Conservation (phyloP, 2,329 filamentous ascomycete genomes). For the Didymella glomerata region DNA sequence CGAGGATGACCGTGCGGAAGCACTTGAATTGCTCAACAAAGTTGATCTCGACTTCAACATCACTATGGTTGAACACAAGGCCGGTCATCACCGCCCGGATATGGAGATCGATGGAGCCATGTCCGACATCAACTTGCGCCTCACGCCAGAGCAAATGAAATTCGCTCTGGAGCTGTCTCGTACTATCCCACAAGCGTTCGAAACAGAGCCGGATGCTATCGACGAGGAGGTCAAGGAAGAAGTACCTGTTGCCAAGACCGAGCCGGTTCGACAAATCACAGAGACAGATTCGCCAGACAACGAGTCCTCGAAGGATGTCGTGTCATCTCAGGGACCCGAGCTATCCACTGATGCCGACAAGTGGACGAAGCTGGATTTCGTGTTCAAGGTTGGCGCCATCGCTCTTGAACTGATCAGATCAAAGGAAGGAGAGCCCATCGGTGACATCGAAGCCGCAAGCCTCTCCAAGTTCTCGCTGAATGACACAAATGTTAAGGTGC, state of each 20-base stretch:
- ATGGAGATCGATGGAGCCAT: constrained; percentile 90
- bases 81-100: constrained; percentile 81
- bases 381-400: constrained; percentile 88
- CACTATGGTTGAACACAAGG: constrained; percentile 86
- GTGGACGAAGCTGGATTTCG: constrained; percentile 93
- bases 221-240: constrained; percentile 79
- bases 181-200: constrained; percentile 87
- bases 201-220: constrained; percentile 71
- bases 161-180: constrained; percentile 87
- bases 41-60: constrained; percentile 94
- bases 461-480: constrained; percentile 94
- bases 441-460: constrained; percentile 78
- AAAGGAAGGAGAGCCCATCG: constrained; percentile 78
- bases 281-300: constrained; percentile 46
- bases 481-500: constrained; percentile 87
- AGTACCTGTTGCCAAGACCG: constrained; percentile 66
- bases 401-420: constrained; percentile 87
- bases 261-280: constrained; percentile 58
- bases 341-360: constrained; percentile 72
- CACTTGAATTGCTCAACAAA: constrained; percentile 95
- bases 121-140: constrained; percentile 88
- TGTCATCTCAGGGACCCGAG: constrained; percentile 67
- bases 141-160: constrained; percentile 90
- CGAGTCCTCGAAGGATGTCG: constrained; percentile 59
- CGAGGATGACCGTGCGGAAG: constrained; percentile 73